phyloP scores from a whole-genome alignment of 2,329 filamentous ascomycete species.

The Penicillium freii region DNA sequence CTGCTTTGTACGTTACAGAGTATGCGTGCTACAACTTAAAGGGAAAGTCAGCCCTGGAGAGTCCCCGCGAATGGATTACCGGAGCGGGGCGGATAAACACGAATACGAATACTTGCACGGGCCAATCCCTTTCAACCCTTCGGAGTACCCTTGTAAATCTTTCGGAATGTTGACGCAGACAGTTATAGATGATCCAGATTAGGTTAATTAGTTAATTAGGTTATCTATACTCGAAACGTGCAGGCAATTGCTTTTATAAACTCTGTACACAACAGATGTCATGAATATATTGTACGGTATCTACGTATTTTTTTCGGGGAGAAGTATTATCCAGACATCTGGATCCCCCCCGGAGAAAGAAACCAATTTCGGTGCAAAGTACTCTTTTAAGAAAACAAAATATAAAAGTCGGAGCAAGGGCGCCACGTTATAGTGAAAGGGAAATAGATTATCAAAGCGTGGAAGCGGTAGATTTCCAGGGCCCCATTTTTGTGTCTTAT shows the following conservation, averaged over 20 bases:
- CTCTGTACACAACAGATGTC: too few relatives aligned
- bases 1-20: constrained; percentile 13
- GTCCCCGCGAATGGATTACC: constrained; percentile 11
- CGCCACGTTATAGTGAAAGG: neutral
- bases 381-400: constrained; percentile 3
- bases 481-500: neutral
- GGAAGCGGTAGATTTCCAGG: constrained; percentile 5
- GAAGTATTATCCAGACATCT: neutral
- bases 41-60: constrained; percentile 4
- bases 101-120: constrained; percentile 25
- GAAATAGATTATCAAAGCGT: neutral
- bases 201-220: neutral
- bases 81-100: constrained; percentile 23
- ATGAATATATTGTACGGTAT: neutral
- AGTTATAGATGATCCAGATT: neutral
- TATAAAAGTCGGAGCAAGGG: neutral
- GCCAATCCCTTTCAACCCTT: neutral
- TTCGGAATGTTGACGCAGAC: neutral
- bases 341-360: neutral
- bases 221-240: neutral
- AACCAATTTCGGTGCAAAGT: constrained; percentile 3
- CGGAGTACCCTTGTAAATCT: neutral
- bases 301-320: neutral
- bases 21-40: neutral
- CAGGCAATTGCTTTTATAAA: neutral